A percentile compares a stretch with the other conserved stretches of the same genome.
phyloP scores from a whole-genome alignment of 1,284 basidiomycete species.

The Apiotrichum veenhuisii region DNA sequence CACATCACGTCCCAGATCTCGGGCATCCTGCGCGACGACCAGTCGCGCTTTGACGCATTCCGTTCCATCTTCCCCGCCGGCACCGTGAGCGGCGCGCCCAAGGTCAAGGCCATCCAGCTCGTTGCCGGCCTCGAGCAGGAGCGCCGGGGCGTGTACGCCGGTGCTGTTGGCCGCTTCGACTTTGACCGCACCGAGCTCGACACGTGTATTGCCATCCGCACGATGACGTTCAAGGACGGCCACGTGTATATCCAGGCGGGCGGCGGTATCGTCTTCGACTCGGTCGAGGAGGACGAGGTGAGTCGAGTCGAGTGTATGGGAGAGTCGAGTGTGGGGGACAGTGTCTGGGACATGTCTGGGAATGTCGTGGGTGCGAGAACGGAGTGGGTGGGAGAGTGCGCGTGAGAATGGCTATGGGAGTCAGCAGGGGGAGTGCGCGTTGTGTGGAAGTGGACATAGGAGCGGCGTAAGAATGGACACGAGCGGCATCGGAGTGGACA shows the following conservation, averaged over 20 bases:
- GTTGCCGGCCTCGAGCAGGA: conserved; percentile 83
- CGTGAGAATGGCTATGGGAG: too few species aligned
- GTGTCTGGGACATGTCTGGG: too few species aligned
- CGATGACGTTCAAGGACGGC: conserved; percentile 95
- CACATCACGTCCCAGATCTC: conserved; percentile 96
- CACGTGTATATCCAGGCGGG: conserved; percentile 85
- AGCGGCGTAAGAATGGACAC: too few species aligned
- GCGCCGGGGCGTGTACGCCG: conserved; percentile 90
- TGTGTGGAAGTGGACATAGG: too few species aligned
- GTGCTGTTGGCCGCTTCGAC: conserved; percentile 94
- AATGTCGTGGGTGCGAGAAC: too few species aligned
- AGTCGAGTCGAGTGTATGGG: too few species aligned
- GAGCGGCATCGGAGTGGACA: too few species aligned
- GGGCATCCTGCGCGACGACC: conserved; percentile 74
- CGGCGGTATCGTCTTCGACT: conserved; percentile 96
- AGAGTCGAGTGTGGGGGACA: too few species aligned
- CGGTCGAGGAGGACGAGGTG: conserved; percentile 87
- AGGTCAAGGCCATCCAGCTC: conserved; percentile 97
- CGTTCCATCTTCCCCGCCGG: conserved; percentile 98
- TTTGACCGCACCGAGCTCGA: conserved; percentile 95
- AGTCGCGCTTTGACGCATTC: conserved; percentile 94
- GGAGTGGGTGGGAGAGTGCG: neutral
- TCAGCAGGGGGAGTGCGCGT: too few species aligned
- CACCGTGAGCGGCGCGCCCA: conserved; percentile 98
- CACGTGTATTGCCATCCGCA: conserved; percentile 97